phyloP scores from a whole-genome alignment of 2,329 filamentous ascomycete genomes.

The Xylariaceae sp. region DNA sequence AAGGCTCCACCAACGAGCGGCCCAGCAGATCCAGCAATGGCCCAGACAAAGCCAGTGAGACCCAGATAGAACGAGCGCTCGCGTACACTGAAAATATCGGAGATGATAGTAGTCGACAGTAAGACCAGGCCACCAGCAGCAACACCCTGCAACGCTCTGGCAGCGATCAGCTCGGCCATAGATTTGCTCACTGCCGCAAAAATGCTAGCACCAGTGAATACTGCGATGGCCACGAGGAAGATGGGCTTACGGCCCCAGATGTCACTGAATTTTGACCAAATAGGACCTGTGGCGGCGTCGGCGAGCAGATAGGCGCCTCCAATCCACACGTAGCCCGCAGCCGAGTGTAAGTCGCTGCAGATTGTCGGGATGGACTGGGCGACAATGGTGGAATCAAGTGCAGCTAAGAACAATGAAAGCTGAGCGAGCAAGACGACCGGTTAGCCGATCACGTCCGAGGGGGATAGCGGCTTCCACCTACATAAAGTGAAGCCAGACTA shows the following conservation, averaged over 20 bases:
- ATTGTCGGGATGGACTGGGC: conserved; percentile 67
- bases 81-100: conserved; percentile 53
- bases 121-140: conserved; percentile 55
- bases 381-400: conserved; percentile 60
- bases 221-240: conserved; percentile 44
- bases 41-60: conserved; percentile 56
- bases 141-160: conserved; percentile 53
- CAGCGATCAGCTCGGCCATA: conserved; percentile 52
- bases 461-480: not conserved
- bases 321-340: conserved; percentile 72
- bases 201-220: conserved; percentile 54
- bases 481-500: not conserved
- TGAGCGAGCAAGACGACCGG: not conserved
- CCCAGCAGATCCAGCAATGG: conserved; percentile 62
- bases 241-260: conserved; percentile 57
- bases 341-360: conserved; percentile 59
- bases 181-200: conserved; percentile 48
- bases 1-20: conserved; percentile 67
- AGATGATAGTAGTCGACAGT: conserved; percentile 57
- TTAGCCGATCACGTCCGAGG: not conserved
- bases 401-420: conserved; percentile 46
- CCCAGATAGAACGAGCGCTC: conserved; percentile 49
- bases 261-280: conserved; percentile 64
- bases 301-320: conserved; percentile 70
- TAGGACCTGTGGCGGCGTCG: conserved; percentile 62